Evolutionary conservation across 306 rosid species (phyloP), one percentile per base, ranked within the genome.

Genomic region (Cicer arietinum): DNA sequence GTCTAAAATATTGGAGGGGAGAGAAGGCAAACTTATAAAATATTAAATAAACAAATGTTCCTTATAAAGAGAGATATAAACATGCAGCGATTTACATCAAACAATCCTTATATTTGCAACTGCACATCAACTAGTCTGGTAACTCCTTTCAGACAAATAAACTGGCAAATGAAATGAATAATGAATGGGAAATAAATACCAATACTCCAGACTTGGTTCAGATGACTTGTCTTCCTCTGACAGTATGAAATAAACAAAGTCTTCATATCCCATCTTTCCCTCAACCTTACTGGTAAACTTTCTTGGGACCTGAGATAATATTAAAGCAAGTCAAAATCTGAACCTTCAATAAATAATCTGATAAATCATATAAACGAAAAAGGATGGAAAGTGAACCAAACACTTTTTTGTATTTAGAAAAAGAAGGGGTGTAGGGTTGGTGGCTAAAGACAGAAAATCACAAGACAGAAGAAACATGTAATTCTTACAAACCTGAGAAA

Each of bases 251-350:
- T 95, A 92, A 67, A 90, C 98, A 83, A 95, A 95, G 87, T 95
- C 99, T 87, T 95, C 98, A 84, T 95, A 95, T 72, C 99, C 99
- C 99, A 95, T 95, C 85, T 88, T 95, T 67, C 99, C 99, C 84
- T 89, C 98, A 84, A 88, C 97, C 85, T 85, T 90, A 77, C 96
- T 88, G 54, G 94, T 92, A 86, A 95, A 95, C 92, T 90, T 95
- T 86, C 99, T 90, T 47, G 99, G 82, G 54, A 92, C 85, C 99
- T 95, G 88, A 53, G 63, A 82, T 54, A 64, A 69, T 52, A 77
- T 44, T 47, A 54, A 78, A 82, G 59, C 47, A 74, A 35, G 62
- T 71, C 44, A 73, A 67, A 81, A 75, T 64, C 52, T 18, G 80
- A 44, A 74, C 64, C 74, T 59, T 67, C 57, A 65, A 70, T 69